phyloP scores from a whole-genome alignment of 1,139 yeast species.

The Pneumocystis sp. region DNA sequence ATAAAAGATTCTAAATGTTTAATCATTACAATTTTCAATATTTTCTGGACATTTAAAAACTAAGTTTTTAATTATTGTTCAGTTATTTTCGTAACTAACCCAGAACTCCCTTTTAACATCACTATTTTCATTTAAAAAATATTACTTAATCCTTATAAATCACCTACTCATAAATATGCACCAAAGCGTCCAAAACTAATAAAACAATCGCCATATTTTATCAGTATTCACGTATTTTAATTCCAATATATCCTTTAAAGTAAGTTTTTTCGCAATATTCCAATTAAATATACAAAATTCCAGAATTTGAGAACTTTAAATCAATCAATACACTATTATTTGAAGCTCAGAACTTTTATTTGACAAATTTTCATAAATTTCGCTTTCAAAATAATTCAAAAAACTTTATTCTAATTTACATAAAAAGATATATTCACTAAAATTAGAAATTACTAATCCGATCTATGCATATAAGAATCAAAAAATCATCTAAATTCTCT shows the following conservation, averaged over 20 bases:
- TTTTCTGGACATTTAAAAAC: background rate
- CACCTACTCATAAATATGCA: conserved; percentile 80
- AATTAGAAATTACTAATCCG: background rate
- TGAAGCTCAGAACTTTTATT: background rate
- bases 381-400: background rate
- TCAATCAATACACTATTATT: background rate
- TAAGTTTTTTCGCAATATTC: conserved; percentile 77
- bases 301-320: conserved; percentile 16
- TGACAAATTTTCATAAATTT: background rate
- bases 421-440: background rate
- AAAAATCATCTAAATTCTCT: background rate
- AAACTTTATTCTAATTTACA: background rate
- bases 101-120: conserved; percentile 92
- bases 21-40: conserved; percentile 1
- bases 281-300: conserved; percentile 78
- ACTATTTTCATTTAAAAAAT: conserved; percentile 48
- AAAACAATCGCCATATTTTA: conserved; percentile 69
- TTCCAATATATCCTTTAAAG: conserved; percentile 65
- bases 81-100: conserved; percentile 49
- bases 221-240: conserved; percentile 55
- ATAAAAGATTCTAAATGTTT: background rate
- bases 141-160: conserved; percentile 94
- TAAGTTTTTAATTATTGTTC: background rate
- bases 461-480: background rate
- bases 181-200: conserved; percentile 74